A percentile compares a stretch with the other conserved stretches of the same genome.
phyloP scores from a whole-genome alignment of 768 basidiomycete genomes.

The Cystobasidium onofrii region DNA sequence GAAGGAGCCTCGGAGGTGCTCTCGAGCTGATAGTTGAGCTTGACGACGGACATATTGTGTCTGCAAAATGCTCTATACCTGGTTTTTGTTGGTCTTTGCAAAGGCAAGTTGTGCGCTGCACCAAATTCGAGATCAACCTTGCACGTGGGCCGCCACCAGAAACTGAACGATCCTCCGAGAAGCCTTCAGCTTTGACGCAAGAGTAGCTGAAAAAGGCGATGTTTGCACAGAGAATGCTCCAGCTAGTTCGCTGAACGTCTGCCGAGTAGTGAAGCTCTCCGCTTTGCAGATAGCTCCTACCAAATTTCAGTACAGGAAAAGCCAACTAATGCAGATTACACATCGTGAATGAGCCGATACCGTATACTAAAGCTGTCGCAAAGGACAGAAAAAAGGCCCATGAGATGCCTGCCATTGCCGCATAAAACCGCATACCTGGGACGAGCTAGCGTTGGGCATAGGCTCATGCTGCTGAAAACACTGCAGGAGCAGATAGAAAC shows the following conservation, averaged over 20 bases:
- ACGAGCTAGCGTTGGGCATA: neutral
- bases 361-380: neutral
- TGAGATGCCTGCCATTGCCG: neutral
- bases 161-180: no score
- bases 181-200: no score
- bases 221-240: no score
- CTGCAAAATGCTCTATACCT: no score
- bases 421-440: neutral
- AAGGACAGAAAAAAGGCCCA: neutral
- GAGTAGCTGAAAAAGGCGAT: no score
- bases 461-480: neutral
- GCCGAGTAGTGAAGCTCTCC: neutral
- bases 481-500: neutral
- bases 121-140: no score
- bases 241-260: no score
- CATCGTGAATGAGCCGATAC: no score
- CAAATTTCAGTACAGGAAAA: neutral
- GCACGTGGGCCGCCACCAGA: no score
- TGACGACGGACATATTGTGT: constrained; percentile 10
- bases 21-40: constrained; percentile 17
- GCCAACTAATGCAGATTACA: neutral
- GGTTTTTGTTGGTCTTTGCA: no score
- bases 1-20: constrained; percentile 17
- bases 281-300: neutral
- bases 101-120: no score